Evolutionary conservation across 2,329 filamentous ascomycete species (phyloP), one percentile per base, ranked within the genome.

Genomic region (Xylariaceae sp.): DNA sequence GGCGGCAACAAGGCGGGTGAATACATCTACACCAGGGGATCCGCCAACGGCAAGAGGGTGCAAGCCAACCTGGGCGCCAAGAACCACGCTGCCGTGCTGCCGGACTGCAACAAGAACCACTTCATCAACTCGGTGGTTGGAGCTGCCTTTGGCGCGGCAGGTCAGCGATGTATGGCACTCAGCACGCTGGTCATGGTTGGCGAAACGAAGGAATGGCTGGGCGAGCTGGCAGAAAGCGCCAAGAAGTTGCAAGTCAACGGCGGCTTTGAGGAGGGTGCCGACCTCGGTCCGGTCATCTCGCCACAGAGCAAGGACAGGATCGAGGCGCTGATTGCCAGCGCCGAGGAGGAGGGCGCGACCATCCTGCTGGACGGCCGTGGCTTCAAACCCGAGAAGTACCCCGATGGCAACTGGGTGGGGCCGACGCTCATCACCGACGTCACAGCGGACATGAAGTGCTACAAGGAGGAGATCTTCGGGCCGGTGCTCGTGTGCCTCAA

Each of bases 81-180:
- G 74, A 92, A 92, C 70, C 85, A 92, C 59, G 84, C 84, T 18
- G 82, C 83, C 33, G 79, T 92, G 19, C 73, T 90, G 40, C 85
- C 85, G 13, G 85, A 92, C 66, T 83, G 80, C 67, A 89, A 92
- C 69, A 90, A 88, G 74, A 89, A 92, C 67, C 83, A 89, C 51
- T 85, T 87, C 46, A 65, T 92, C 51, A 92, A 90, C 64, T 81
- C 83, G 27, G 84, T 92, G 44, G 75, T 84, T 4, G 86, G 85
- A 44, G 85, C 86, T 21, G 85, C 86, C 15, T 92, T 92, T 47
- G 85, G 85, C 44, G 85, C 85, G 43, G 85, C 85, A 16, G 85
- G 85, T 23, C 85, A 92, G 67, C 72, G 85, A 42, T 92, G 85
- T 63, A 92, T 92, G 85, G 85, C 85, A 23, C 68, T 92, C 38